Conservation (phyloP, 2,329 filamentous ascomycete species). For the Trichophyton simii region DNA sequence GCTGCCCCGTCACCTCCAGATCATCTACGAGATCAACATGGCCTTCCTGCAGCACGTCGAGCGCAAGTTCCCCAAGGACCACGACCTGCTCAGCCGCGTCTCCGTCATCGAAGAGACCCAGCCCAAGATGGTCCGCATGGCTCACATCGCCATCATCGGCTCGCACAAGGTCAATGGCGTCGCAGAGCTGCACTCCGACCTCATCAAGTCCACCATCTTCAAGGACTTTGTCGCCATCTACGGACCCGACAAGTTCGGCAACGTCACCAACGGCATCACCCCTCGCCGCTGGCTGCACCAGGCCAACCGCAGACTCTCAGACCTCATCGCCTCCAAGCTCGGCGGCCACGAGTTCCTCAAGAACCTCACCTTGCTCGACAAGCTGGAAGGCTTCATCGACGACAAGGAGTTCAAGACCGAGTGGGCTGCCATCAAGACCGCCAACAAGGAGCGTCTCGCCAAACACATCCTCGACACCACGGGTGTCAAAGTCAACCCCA, state of each 20-base stretch:
- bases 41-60: conserved; percentile 86
- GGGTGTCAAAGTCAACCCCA: conserved; percentile 71
- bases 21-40: conserved; percentile 97
- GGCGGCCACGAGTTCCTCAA: conserved; percentile 77
- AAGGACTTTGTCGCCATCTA: conserved; percentile 96
- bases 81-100: conserved; percentile 72
- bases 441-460: conserved; percentile 86
- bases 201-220: conserved; percentile 99
- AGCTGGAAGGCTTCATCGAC: conserved; percentile 69
- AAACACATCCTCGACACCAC: conserved; percentile 78
- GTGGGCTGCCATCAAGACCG: conserved; percentile 92
- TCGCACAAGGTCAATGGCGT: conserved; percentile 99
- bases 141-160: conserved; percentile 83
- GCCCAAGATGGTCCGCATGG: conserved; percentile 98
- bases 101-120: conserved; percentile 96
- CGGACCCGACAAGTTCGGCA: conserved; percentile 93
- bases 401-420: conserved; percentile 86
- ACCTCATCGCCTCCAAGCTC: conserved; percentile 80
- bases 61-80: conserved; percentile 76
- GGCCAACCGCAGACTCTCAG: conserved; percentile 83
- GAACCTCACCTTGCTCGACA: conserved; percentile 74
- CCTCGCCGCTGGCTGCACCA: conserved; percentile 94
- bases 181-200: conserved; percentile 89
- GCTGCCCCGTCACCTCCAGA: conserved; percentile 84
- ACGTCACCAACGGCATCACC: conserved; percentile 96